A percentile compares a stretch with the other conserved stretches of the same genome.
phyloP scores from a whole-genome alignment of 2,329 filamentous ascomycete species.

The Penicillium olsonii region DNA sequence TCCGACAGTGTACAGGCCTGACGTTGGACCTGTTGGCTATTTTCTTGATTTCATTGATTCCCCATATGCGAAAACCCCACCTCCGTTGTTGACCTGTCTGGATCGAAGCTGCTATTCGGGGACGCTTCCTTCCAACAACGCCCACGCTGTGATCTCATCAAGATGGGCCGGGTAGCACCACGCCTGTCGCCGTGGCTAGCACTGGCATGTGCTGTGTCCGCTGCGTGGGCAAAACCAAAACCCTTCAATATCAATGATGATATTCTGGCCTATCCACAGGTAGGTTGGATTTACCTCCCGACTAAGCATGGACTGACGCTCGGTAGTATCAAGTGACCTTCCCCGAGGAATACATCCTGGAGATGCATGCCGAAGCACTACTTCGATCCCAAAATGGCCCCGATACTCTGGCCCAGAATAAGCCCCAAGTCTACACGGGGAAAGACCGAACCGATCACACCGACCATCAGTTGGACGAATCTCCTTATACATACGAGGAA shows the following conservation, averaged over 20 bases:
- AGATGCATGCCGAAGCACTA: constrained; percentile 67
- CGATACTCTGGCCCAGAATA: constrained; percentile 17
- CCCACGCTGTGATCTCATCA: background rate
- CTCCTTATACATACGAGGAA: constrained; percentile 62
- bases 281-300: constrained; percentile 41
- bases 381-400: constrained; percentile 27
- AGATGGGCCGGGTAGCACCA: constrained; percentile 29
- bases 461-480: constrained; percentile 45
- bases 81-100: background rate
- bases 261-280: constrained; percentile 81
- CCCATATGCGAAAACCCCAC: background rate
- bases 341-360: constrained; percentile 69
- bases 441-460: constrained; percentile 54
- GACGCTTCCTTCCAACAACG: constrained; percentile 1
- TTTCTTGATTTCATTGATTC: background rate
- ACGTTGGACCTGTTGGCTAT: background rate
- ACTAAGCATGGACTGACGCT: background rate
- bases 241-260: constrained; percentile 87
- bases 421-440: constrained; percentile 29
- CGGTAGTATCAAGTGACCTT: constrained; percentile 77
- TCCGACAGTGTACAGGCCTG: background rate
- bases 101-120: constrained; percentile 1
- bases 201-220: constrained; percentile 33
- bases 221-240: constrained; percentile 55
- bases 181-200: constrained; percentile 32